Evolutionary conservation across 805 yeast genomes (phyloP), one percentile per base, ranked within the genome.

Genomic region (Kluyveromyces dobzhanskii): DNA sequence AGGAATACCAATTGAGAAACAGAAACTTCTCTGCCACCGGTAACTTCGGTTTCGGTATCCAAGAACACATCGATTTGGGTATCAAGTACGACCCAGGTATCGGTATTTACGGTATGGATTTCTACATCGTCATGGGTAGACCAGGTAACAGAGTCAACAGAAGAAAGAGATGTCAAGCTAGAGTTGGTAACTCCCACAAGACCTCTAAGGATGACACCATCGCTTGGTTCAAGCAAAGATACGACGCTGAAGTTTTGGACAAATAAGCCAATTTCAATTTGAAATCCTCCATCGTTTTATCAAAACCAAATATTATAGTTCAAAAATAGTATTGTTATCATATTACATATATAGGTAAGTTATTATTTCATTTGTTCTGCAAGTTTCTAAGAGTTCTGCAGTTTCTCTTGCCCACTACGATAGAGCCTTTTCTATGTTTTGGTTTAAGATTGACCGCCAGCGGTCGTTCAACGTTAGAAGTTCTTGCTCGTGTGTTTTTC

Each of bases 21-120:
- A 85, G 73, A 72, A 92, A 92, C 94, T 92, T 92, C 80, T 85
- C 96, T 64, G 86, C 78, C 63, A 90, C 97, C 66, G 98, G 98
- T 77, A 92, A 92, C 96, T 92, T 92, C 66, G 98, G 98, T 79
- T 92, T 92, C 82, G 98, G 98, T 83, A 81, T 92, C 69, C 83
- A 85, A 61, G 98, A 92, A 80, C 98, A 92, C 81, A 92, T 92
- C 65, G 98, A 92, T 73, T 82, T 92, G 71, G 98, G 98, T 80
- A 92, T 92, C 83, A 92, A 92, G 80, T 92, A 92, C 78, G 98
- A 92, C 74, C 98, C 98, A 73, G 79, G 85, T 67, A 92, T 92
- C 66, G 97, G 97, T 71, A 92, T 92, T 70, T 92, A 90, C 92
- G 98, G 98, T 82, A 92, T 84, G 94, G 98, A 92, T 76, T 92